phyloP scores from a whole-genome alignment of 768 basidiomycete species.

The Ramaria sp. region DNA sequence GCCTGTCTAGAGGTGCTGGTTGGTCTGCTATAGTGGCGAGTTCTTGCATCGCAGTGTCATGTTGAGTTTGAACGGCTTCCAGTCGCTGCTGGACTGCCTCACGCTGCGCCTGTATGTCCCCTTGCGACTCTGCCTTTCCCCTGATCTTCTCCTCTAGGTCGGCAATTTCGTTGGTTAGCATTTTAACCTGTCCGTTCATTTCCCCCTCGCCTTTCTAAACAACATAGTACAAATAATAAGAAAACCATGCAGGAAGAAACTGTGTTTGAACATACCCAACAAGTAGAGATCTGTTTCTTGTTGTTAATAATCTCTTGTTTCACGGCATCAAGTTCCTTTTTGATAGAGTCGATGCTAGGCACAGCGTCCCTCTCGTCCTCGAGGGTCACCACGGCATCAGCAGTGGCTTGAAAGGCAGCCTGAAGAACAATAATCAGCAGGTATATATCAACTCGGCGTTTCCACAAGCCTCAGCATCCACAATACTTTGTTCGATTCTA shows the following conservation, averaged over 20 bases:
- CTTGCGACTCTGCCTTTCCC: slow-evolving; percentile 2
- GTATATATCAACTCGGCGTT: neutral
- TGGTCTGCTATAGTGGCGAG: neutral
- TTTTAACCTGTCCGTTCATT: slow-evolving; percentile 33
- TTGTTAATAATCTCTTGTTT: slow-evolving; percentile 34
- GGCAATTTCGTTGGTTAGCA: slow-evolving; percentile 22
- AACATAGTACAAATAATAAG: neutral
- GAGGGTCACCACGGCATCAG: slow-evolving; percentile 24
- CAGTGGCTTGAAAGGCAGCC: slow-evolving; percentile 24
- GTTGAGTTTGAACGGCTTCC: neutral
- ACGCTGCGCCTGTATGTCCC: neutral
- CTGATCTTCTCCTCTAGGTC: slow-evolving; percentile 29
- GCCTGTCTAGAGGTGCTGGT: neutral
- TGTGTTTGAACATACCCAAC: slow-evolving; percentile 28
- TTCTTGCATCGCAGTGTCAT: neutral
- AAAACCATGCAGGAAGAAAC: neutral
- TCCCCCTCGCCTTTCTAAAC: slow-evolving; percentile 38
- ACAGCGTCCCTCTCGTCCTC: slow-evolving; percentile 31
- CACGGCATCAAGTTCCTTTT: slow-evolving; percentile 23
- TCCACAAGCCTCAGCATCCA: slow-evolving; percentile 27
- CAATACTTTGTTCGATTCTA: slow-evolving; percentile 30
- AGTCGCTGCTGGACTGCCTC: neutral
- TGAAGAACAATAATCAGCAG: slow-evolving; percentile 14
- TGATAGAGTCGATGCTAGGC: slow-evolving; percentile 39
- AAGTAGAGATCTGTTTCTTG: slow-evolving; percentile 29